Evolutionary conservation across 2,329 filamentous ascomycete genomes (phyloP), one percentile per base, ranked within the genome.

Genomic region (Dichotomopilus funicola): DNA sequence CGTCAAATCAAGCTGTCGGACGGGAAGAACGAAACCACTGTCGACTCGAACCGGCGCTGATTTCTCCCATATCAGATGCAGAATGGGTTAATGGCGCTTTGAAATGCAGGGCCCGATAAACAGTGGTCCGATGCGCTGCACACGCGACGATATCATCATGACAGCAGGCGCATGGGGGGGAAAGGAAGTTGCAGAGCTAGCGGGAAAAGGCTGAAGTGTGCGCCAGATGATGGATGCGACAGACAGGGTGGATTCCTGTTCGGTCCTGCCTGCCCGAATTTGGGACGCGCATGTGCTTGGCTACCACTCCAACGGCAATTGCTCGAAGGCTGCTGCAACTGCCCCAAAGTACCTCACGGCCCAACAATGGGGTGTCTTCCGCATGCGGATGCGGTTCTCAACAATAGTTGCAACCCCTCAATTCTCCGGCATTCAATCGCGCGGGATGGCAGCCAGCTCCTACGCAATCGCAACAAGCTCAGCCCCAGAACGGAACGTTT

Each of bases 151-250:
- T 49, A 59, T 56, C 58, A 55, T 60, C 62, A 62, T 61, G 44
- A 48, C 59, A 54, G 55, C 40, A 11, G 50, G 48, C 53, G 56
- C 48, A 53, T 41, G 54, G 49, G 37, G 19, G 37, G 9, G 40
- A 42, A 13, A 35, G 41, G 31, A 47, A 42, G 46, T 19, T 41
- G 42, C 10, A 53, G 47, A 55, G 57, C 59, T 57, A 58, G 19
- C 19, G 19, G 19, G 19, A 64, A 64, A 63, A 59, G 57, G 56
- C 49, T 57, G 58, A 62, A 58, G 60, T 62, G 61, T 63, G 61
- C 61, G 61, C 59, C 57, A 58, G 51, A 34, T 44, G 49, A 49
- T 49, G 51, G 53, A 27, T 27, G 19, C 19, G 19, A 27, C 19
- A 27, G 49, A 53, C 51, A 49, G 49, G 42, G 61, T 62, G 61